phyloP scores from a whole-genome alignment of 768 basidiomycete species.

The Russula sp. region DNA sequence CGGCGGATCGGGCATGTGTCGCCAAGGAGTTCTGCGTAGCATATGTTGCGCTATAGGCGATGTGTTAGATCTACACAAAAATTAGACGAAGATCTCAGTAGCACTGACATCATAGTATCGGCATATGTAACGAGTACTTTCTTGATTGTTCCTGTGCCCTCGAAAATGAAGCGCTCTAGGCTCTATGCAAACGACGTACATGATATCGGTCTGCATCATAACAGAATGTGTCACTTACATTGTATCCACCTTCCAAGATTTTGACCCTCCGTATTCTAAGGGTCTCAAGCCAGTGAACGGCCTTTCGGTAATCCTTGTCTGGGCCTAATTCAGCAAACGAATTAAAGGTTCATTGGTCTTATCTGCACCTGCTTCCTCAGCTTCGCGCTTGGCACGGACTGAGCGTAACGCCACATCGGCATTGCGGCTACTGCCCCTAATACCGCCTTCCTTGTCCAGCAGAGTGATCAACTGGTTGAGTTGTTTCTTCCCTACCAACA shows the following conservation, averaged over 20 bases:
- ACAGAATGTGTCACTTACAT: slow-evolving; percentile 38
- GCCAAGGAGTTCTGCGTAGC: slow-evolving; percentile 72
- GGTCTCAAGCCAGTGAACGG: slow-evolving; percentile 90
- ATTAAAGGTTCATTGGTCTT: not conserved
- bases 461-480: slow-evolving; percentile 82
- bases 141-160: slow-evolving; percentile 61
- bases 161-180: slow-evolving; percentile 70
- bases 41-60: slow-evolving; percentile 59
- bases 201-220: not conserved
- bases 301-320: slow-evolving; percentile 90
- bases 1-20: slow-evolving; percentile 51
- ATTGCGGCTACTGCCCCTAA: slow-evolving; percentile 47
- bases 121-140: slow-evolving; percentile 63
- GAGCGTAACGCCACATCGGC: slow-evolving; percentile 65
- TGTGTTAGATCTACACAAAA: slow-evolving; percentile 1
- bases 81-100: not conserved
- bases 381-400: slow-evolving; percentile 81
- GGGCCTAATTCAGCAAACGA: slow-evolving; percentile 3
- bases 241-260: slow-evolving; percentile 76
- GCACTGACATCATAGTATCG: slow-evolving; percentile 68
- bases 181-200: slow-evolving; percentile 48
- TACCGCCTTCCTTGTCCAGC: slow-evolving; percentile 63
- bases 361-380: slow-evolving; percentile 75
- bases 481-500: slow-evolving; percentile 66
- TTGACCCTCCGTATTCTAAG: slow-evolving; percentile 76